These are phyloP conservation scores for Fusarium verrucosum DNA, from an alignment of 2,329 filamentous ascomycete genomes.

Conservation along the genomic window DNA sequence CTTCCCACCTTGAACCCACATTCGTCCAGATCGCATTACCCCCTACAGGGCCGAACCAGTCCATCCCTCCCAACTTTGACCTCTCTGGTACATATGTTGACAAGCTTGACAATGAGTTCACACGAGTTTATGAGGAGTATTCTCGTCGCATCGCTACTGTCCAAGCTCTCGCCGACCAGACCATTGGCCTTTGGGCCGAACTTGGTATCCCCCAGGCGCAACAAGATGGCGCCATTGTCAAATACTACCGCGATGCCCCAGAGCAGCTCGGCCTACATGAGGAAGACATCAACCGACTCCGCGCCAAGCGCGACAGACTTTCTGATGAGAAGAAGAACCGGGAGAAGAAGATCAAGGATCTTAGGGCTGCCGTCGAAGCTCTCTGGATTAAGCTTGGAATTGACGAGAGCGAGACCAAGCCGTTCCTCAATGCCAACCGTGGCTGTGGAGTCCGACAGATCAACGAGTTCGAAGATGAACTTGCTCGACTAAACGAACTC, in stretches of 20 bases:
- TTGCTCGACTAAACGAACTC: slow-evolving; percentile 85
- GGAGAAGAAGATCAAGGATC: slow-evolving; percentile 78
- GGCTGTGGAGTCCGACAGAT: slow-evolving; percentile 91
- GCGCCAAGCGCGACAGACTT: slow-evolving; percentile 80
- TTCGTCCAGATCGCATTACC: slow-evolving; percentile 89
- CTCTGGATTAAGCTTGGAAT: slow-evolving; percentile 91
- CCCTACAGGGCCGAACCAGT: slow-evolving; percentile 79
- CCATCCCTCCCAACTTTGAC: slow-evolving; percentile 84
- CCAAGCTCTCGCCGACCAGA: slow-evolving; percentile 78
- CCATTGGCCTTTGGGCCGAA: slow-evolving; percentile 95
- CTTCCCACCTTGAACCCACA: slow-evolving; percentile 89
- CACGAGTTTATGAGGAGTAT: slow-evolving; percentile 96
- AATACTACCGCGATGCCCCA: slow-evolving; percentile 87
- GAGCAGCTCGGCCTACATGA: slow-evolving; percentile 94
- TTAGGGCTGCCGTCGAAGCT: slow-evolving; percentile 79
- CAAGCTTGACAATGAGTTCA: slow-evolving; percentile 88
- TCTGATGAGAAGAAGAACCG: slow-evolving; percentile 87
- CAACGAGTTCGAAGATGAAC: slow-evolving; percentile 95
- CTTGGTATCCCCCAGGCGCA: slow-evolving; percentile 93
- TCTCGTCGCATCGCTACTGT: slow-evolving; percentile 81
- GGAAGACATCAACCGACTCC: slow-evolving; percentile 80
- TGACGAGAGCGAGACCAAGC: slow-evolving; percentile 82
- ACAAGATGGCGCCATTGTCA: slow-evolving; percentile 86
- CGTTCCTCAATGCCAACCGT: slow-evolving; percentile 85
- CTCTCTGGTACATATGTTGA: slow-evolving; percentile 90